Evolutionary conservation across 495 filamentous ascomycete species (phyloP).

Genomic region (Immersiella caudata): DNA sequence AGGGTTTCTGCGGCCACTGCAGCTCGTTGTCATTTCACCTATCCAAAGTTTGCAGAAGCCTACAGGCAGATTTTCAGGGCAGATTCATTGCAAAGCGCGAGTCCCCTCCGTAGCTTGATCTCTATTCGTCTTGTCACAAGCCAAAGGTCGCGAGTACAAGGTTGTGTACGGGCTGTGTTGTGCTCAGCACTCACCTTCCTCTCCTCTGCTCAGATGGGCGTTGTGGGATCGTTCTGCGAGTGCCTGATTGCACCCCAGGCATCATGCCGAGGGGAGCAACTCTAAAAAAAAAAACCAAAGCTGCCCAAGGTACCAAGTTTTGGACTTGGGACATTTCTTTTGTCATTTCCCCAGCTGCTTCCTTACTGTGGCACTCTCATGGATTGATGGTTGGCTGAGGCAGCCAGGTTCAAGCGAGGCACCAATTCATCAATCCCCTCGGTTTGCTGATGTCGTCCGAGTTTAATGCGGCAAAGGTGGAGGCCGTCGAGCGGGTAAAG

Average conservation of each 20-base stretch:
- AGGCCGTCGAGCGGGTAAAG: conserved; percentile 7
- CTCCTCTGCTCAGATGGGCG: not conserved
- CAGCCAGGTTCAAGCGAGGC: not conserved
- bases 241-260: not conserved
- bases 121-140: not conserved
- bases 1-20: conserved; percentile 1
- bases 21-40: not conserved
- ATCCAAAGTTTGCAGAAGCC: not conserved
- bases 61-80: not conserved
- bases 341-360: not conserved
- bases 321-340: not conserved
- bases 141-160: not conserved
- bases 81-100: not conserved
- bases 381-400: not conserved
- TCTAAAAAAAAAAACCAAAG: not conserved
- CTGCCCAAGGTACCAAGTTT: not conserved
- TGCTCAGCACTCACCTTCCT: not conserved
- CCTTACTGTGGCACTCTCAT: not conserved
- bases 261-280: not conserved
- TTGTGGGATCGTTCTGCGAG: not conserved
- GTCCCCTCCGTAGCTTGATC: not conserved
- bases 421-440: not conserved
- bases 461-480: not conserved
- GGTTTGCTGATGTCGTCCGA: not conserved
- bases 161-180: not conserved